Evolutionary conservation across 2,329 filamentous ascomycete species (phyloP).

Genomic region (Phyllosticta citrichinensis): DNA sequence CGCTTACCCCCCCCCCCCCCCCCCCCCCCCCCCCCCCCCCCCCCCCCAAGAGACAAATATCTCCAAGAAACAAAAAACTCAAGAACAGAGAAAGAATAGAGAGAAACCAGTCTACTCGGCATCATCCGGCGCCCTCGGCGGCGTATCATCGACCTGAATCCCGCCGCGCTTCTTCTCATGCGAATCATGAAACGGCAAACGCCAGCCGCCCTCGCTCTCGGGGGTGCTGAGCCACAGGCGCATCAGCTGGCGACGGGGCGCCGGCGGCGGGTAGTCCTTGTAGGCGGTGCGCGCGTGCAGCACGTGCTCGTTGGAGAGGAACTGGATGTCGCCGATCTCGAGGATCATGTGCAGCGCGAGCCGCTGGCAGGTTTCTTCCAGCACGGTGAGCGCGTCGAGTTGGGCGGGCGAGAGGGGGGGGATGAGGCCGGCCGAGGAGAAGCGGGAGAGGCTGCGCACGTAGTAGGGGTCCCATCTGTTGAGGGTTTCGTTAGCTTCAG

Average conservation of each 20-base stretch:
- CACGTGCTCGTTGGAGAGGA: constrained; percentile 70
- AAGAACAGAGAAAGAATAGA: not conserved
- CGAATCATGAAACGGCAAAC: constrained; percentile 70
- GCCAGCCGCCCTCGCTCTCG: constrained; percentile 75
- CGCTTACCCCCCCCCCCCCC: too few relatives aligned
- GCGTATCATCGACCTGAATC: constrained; percentile 74
- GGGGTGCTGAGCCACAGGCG: constrained; percentile 77
- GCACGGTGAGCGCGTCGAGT: constrained; percentile 53
- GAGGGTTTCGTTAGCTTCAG: constrained; percentile 7
- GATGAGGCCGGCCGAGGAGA: constrained; percentile 62
- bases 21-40: too few relatives aligned
- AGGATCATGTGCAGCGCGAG: constrained; percentile 76
- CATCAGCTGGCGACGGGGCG: constrained; percentile 67
- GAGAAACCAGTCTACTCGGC: constrained; percentile 48
- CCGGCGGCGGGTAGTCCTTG: constrained; percentile 57
- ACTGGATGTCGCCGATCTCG: constrained; percentile 82
- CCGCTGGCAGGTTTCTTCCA: constrained; percentile 67
- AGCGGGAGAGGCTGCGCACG: constrained; percentile 63
- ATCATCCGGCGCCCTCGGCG: constrained; percentile 65
- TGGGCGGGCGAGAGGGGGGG: constrained; percentile 63
- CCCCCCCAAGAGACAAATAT: too few relatives aligned
- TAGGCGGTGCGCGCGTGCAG: constrained; percentile 76
- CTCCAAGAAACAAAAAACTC: too few relatives aligned
- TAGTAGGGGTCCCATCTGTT: constrained; percentile 75
- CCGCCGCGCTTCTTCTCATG: constrained; percentile 79